Evolutionary conservation across 352 stramenopile species (phyloP).

Genomic region (Phytophthora lateralis): DNA sequence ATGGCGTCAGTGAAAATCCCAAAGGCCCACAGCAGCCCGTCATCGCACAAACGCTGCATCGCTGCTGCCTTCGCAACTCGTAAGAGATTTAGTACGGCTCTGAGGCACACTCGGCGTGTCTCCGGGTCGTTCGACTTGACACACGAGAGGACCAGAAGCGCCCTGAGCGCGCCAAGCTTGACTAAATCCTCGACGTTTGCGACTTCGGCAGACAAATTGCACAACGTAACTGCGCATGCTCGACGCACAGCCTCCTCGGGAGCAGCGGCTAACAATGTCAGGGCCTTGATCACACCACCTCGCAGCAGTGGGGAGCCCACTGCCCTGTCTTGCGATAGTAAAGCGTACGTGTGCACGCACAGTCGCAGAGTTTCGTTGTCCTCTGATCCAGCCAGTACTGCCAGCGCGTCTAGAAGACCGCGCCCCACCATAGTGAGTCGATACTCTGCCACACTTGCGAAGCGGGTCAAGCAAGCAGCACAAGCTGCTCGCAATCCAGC

Average conservation of each 20-base stretch:
- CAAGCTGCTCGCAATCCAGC: slow-evolving; percentile 47
- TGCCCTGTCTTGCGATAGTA: slow-evolving; percentile 50
- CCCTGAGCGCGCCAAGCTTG: slow-evolving; percentile 86
- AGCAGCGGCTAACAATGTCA: slow-evolving; percentile 66
- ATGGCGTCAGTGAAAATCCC: slow-evolving; percentile 61
- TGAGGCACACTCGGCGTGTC: slow-evolving; percentile 75
- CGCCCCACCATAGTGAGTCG: slow-evolving; percentile 53
- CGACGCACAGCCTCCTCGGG: slow-evolving; percentile 73
- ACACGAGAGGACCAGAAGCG: slow-evolving; percentile 85
- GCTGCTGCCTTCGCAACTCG: slow-evolving; percentile 40
- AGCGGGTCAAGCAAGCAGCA: slow-evolving; percentile 71
- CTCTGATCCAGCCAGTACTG: slow-evolving; percentile 56
- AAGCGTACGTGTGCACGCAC: slow-evolving; percentile 71
- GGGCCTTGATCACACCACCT: slow-evolving; percentile 72
- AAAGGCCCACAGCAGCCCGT: slow-evolving; percentile 76
- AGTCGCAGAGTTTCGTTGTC: slow-evolving; percentile 59
- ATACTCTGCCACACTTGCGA: slow-evolving; percentile 63
- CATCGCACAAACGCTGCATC: slow-evolving; percentile 66
- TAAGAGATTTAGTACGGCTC: slow-evolving; percentile 71
- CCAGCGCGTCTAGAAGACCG: slow-evolving; percentile 54
- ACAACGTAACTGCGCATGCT: slow-evolving; percentile 89
- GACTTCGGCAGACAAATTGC: slow-evolving; percentile 91
- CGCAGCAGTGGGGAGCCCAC: slow-evolving; percentile 58
- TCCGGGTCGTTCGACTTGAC: slow-evolving; percentile 83
- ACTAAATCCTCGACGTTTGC: slow-evolving; percentile 91